Evolutionary conservation across 495 filamentous ascomycete species (phyloP).

Genomic region (Trichoderma gamsii): DNA sequence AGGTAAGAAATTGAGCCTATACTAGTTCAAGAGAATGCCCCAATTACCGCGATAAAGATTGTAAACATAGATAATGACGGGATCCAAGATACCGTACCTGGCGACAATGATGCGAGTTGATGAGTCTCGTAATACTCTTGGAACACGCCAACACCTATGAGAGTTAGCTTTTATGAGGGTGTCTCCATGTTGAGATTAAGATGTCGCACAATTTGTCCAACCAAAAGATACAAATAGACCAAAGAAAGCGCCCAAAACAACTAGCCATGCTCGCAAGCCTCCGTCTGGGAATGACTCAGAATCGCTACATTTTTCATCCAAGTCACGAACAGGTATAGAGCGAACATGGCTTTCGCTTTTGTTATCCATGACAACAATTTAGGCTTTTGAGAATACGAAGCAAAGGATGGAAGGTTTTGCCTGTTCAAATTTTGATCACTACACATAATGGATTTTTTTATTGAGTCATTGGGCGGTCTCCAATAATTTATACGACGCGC

Average conservation of each 20-base stretch:
- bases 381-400: not conserved
- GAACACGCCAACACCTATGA: slow-evolving; percentile 43
- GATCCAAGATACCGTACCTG: slow-evolving; percentile 56
- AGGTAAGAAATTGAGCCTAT: not conserved
- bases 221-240: slow-evolving; percentile 59
- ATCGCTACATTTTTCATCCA: not conserved
- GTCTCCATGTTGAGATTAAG: not conserved
- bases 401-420: too few species aligned
- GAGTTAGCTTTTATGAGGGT: not conserved
- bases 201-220: slow-evolving; percentile 54
- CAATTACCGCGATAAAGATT: slow-evolving; percentile 37
- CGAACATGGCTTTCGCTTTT: not conserved
- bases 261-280: slow-evolving; percentile 58
- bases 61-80: slow-evolving; percentile 36
- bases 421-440: too few species aligned
- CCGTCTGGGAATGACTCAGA: slow-evolving; percentile 54
- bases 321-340: not conserved
- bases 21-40: slow-evolving; percentile 32
- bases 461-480: not conserved
- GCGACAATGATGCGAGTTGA: slow-evolving; percentile 42
- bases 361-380: not conserved
- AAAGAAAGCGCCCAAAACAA: slow-evolving; percentile 58
- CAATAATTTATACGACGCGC: not conserved
- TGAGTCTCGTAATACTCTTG: slow-evolving; percentile 48
- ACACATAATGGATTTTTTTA: too few species aligned